phyloP scores from a whole-genome alignment of 495 filamentous ascomycete genomes.

The Tetracladium setigerum region DNA sequence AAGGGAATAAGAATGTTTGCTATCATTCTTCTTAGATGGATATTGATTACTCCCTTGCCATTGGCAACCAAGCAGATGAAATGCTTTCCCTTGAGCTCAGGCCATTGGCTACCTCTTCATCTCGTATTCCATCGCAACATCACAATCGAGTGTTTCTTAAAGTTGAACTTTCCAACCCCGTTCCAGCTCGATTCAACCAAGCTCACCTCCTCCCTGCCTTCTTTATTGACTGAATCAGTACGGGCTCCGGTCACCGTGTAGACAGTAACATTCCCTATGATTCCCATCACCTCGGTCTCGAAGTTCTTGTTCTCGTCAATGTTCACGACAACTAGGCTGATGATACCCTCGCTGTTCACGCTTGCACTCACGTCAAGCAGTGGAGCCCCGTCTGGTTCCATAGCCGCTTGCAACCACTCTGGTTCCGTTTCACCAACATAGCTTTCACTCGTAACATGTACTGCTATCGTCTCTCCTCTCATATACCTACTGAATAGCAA shows the following conservation, averaged over 20 bases:
- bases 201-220: slow-evolving; percentile 49
- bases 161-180: slow-evolving; percentile 47
- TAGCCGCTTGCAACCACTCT: slow-evolving; percentile 51
- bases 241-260: slow-evolving; percentile 52
- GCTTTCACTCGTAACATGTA: slow-evolving; percentile 48
- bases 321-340: slow-evolving; percentile 64
- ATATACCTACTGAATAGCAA: slow-evolving; percentile 66
- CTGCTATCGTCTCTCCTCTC: slow-evolving; percentile 58
- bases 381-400: slow-evolving; percentile 47
- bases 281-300: slow-evolving; percentile 47
- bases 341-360: slow-evolving; percentile 51
- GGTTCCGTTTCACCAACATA: slow-evolving; percentile 61
- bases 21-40: no score
- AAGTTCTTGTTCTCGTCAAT: slow-evolving; percentile 51
- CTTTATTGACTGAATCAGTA: slow-evolving; percentile 51
- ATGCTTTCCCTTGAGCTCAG: background rate
- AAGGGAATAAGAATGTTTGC: no score
- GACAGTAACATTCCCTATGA: slow-evolving; percentile 38
- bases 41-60: no score
- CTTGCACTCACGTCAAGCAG: slow-evolving; percentile 66
- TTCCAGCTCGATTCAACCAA: slow-evolving; percentile 55
- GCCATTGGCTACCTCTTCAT: slow-evolving; percentile 13
- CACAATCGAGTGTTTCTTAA: slow-evolving; percentile 59
- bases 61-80: no score
- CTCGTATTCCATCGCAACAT: slow-evolving; percentile 58